Conservation (phyloP, 2,329 filamentous ascomycete species). For the Penicillium fuscoglaucum region DNA sequence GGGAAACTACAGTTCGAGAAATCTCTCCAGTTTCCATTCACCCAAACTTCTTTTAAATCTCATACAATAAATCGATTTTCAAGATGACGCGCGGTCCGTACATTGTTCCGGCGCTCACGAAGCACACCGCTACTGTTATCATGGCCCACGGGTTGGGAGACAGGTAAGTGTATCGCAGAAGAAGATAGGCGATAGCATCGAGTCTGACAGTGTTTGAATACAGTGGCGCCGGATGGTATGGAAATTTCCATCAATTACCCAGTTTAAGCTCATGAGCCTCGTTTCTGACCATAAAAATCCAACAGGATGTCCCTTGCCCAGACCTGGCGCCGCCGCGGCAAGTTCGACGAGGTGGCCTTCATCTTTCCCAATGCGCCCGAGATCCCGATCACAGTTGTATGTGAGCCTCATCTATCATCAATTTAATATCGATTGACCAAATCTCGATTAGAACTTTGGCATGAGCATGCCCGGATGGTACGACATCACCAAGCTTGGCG, state of each 20-base stretch:
- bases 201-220: slow-evolving; percentile 7
- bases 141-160: slow-evolving; percentile 92
- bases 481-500: slow-evolving; percentile 49
- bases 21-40: not conserved
- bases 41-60: not conserved
- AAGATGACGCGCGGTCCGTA: slow-evolving; percentile 58
- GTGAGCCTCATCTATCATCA: slow-evolving; percentile 26
- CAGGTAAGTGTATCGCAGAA: slow-evolving; percentile 52
- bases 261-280: not conserved
- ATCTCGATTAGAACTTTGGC: slow-evolving; percentile 62
- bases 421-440: not conserved
- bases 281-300: not conserved
- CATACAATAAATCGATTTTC: not conserved
- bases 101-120: slow-evolving; percentile 74
- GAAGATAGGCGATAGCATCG: not conserved
- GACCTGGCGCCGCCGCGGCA: slow-evolving; percentile 77
- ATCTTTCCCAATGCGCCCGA: slow-evolving; percentile 86
- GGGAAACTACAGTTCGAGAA: slow-evolving; percentile 10
- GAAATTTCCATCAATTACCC: not conserved
- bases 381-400: slow-evolving; percentile 81
- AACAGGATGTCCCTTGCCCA: slow-evolving; percentile 72
- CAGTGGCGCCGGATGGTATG: slow-evolving; percentile 53
- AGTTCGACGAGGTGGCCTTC: slow-evolving; percentile 88
- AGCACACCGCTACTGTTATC: slow-evolving; percentile 92
- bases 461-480: slow-evolving; percentile 74